Percentiles rank a stretch among this genome's conserved stretches.
Conservation (phyloP, 768 basidiomycete genomes). For the Austroboletus eburneus region DNA sequence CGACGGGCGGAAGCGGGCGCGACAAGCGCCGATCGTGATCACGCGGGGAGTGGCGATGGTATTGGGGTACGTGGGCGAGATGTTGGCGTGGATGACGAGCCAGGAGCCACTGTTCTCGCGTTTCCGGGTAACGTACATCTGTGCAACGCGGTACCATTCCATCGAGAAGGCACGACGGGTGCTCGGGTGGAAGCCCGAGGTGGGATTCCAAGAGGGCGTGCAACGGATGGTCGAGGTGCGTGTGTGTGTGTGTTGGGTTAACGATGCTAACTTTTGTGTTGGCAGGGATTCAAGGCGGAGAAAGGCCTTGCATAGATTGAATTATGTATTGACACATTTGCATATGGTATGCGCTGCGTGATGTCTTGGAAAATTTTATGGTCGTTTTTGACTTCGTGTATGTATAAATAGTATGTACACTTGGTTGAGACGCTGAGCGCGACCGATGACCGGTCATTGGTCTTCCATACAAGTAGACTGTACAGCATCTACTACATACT, state of each 20-base stretch:
- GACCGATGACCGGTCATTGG: too few species aligned
- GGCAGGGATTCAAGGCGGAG: conserved; percentile 29
- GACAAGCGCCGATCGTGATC: conserved; percentile 43
- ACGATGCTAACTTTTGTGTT: neutral
- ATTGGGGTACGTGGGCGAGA: conserved; percentile 70
- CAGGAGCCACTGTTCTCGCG: conserved; percentile 82
- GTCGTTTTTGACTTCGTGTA: too few species aligned
- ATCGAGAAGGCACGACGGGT: conserved; percentile 91
- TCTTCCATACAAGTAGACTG: too few species aligned
- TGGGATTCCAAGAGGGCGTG: conserved; percentile 86
- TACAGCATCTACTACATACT: too few species aligned
- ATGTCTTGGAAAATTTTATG: too few species aligned
- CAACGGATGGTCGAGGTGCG: conserved; percentile 67
- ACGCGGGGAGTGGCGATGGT: conserved; percentile 63
- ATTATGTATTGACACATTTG: too few species aligned
- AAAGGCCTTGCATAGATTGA: conserved; percentile 27
- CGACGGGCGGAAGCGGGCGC: conserved; percentile 40
- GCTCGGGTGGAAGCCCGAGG: conserved; percentile 89
- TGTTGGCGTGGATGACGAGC: conserved; percentile 66
- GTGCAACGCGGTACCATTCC: conserved; percentile 82
- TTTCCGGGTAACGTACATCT: conserved; percentile 78
- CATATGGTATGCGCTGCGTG: too few species aligned
- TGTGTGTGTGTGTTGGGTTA: neutral
- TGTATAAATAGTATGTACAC: too few species aligned
- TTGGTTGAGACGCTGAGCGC: too few species aligned